Evolutionary conservation across 805 yeast species (phyloP).

Genomic region (Helenozyma baotianmanensis): DNA sequence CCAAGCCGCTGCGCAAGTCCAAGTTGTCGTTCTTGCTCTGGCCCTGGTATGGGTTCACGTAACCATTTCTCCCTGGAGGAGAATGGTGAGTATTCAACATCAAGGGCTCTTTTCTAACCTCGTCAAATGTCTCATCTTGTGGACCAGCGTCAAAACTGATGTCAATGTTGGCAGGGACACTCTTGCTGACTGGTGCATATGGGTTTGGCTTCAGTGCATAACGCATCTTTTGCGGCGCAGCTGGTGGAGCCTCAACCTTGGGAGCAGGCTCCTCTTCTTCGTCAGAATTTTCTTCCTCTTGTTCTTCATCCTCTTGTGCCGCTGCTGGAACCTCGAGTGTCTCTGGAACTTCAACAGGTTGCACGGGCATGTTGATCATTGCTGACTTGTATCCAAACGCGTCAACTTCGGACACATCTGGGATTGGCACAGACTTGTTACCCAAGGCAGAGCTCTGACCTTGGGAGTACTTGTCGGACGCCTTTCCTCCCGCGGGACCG

Average conservation of each 20-base stretch:
- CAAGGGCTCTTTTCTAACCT: slow-evolving; percentile 5
- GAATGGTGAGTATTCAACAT: slow-evolving; percentile 6
- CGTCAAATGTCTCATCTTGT: slow-evolving; percentile 4
- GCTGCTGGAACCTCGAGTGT: too few relatives aligned
- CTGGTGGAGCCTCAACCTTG: background rate
- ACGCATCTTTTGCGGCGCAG: too few relatives aligned
- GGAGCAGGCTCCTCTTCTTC: too few relatives aligned
- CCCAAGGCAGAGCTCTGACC: too few relatives aligned
- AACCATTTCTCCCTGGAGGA: slow-evolving; percentile 11
- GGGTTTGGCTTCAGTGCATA: too few relatives aligned
- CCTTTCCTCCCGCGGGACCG: slow-evolving; percentile 7
- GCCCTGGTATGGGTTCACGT: slow-evolving; percentile 26
- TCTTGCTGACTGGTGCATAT: slow-evolving; percentile 3
- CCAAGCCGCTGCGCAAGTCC: slow-evolving; percentile 20
- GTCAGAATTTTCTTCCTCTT: too few relatives aligned
- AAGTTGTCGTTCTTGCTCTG: slow-evolving; percentile 3
- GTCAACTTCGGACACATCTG: background rate
- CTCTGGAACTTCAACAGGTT: too few relatives aligned
- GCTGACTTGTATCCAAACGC: slow-evolving; percentile 1
- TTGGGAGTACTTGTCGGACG: too few relatives aligned
- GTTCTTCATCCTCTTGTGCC: too few relatives aligned
- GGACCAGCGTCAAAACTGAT: slow-evolving; percentile 27
- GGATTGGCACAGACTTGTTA: background rate
- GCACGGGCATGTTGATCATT: too few relatives aligned
- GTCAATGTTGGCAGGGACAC: slow-evolving; percentile 21